Evolutionary conservation across 2,329 filamentous ascomycete genomes (phyloP).

Genomic region (Acarospora socialis): DNA sequence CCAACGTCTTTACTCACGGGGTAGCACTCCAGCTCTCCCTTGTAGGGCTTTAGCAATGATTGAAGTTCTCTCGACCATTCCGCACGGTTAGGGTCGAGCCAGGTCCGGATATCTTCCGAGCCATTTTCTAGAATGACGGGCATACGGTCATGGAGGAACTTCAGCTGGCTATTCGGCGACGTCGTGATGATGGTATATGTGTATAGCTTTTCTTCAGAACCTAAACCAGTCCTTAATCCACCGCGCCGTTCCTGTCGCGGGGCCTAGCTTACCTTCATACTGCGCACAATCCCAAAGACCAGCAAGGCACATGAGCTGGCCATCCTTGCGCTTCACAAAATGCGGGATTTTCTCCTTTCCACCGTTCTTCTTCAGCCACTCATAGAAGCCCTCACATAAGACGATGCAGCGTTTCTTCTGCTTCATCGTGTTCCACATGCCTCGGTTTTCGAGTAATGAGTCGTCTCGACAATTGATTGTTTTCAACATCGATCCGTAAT

Average conservation of each 20-base stretch:
- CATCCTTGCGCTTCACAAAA: constrained; percentile 69
- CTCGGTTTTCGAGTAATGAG: constrained; percentile 57
- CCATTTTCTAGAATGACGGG: constrained; percentile 76
- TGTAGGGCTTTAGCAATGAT: constrained; percentile 60
- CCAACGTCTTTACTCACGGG: constrained; percentile 79
- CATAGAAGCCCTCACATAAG: constrained; percentile 84
- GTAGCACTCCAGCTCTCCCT: constrained; percentile 69
- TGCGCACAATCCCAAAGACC: constrained; percentile 82
- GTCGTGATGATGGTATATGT: constrained; percentile 95
- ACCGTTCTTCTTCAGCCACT: constrained; percentile 73
- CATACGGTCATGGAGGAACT: constrained; percentile 89
- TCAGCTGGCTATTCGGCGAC: constrained; percentile 64
- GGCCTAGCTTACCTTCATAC: constrained; percentile 48
- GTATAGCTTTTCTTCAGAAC: constrained; percentile 55
- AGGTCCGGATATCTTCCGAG: constrained; percentile 53
- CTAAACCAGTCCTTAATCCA: constrained; percentile 21
- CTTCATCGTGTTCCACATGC: constrained; percentile 92
- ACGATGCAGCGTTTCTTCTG: constrained; percentile 76
- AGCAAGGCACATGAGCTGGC: constrained; percentile 73
- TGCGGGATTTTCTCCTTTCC: constrained; percentile 73
- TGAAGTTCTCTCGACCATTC: constrained; percentile 73
- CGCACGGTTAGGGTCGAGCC: constrained; percentile 59
- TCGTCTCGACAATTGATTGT: constrained; percentile 95
- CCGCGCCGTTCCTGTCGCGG: not conserved
- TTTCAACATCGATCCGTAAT: constrained; percentile 63